Base-by-base conservation (phyloP, 306 rosid species). In the Pyrus betulifolia region DNA sequence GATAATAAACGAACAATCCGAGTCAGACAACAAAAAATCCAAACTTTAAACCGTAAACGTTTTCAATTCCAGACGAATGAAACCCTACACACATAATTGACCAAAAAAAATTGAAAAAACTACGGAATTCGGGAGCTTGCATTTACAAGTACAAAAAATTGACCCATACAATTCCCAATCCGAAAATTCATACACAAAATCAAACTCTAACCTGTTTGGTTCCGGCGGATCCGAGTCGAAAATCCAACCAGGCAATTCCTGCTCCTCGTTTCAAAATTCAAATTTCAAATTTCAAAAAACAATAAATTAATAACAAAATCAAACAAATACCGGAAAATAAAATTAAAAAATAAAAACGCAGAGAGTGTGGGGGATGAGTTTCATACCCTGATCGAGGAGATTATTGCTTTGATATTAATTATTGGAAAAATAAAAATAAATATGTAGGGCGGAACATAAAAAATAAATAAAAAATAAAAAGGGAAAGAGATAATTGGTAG, bases 321-420 rank as follows among this genome's bases (percentile, higher is more conserved):
- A 42, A 30, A 40, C 22, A 44, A 25, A 17, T 3, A 25, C 60
- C 17, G 10, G 19, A 45, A 49, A 2, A 10, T 21, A 69, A 68
- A 61, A 28, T 27, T 1, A 40, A n/a, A 62, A 35, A 14, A 19
- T 30, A n/a, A 35, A 69, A 11, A 4, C 2, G n/a, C 8, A 45
- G 25, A 30, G 19, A 75, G 54, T 2, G 55, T 15, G 21, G 3
- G 21, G 55, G 33, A 12, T 27, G 58, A 52, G n/a, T 52, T 33
- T 31, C 58, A 42, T 77, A 84, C 87, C 87, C 70, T 64, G 25
- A 74, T 74, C 82, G 60, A 69, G 54, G 35, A 73, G 82, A 69
- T 55, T 38, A 80, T 68, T 51, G 21, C 11, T 49, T 49, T 49
- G 46, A 63, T 58, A 76, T 4, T 8, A 31, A 38, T 63, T 55